Conservation (phyloP, 2,329 filamentous ascomycete species). For the Scedosporium minutisporum region DNA sequence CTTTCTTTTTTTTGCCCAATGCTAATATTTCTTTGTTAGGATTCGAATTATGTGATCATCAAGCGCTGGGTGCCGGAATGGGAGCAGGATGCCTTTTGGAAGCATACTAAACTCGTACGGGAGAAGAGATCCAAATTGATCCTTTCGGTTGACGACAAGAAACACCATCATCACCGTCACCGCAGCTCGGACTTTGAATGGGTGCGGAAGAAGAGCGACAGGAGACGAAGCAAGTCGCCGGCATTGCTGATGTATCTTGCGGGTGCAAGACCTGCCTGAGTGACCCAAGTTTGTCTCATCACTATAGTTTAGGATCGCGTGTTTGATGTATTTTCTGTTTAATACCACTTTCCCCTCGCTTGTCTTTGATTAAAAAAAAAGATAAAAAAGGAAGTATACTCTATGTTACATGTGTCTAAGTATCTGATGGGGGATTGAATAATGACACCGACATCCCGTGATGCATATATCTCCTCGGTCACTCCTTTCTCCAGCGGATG, state of each 20-base stretch:
- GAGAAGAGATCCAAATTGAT: constrained; percentile 40
- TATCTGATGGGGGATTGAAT: background rate
- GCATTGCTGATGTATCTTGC: constrained; percentile 48
- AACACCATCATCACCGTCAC: constrained; percentile 29
- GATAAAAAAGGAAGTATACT: background rate
- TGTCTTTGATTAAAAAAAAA: background rate
- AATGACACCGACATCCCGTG: background rate
- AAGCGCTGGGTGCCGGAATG: constrained; percentile 63
- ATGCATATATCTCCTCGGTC: constrained; percentile 1
- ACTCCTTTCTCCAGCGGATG: constrained; percentile 39
- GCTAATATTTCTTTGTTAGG: constrained; percentile 24
- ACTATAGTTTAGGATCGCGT: background rate
- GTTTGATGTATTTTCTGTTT: background rate
- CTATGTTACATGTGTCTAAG: background rate
- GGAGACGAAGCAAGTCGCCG: constrained; percentile 46
- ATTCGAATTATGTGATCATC: constrained; percentile 62
- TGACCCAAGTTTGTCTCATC: background rate
- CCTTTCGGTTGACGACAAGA: constrained; percentile 36
- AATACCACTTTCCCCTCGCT: background rate
- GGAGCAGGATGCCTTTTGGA: constrained; percentile 63
- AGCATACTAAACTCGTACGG: constrained; percentile 58
- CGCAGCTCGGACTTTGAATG: constrained; percentile 37
- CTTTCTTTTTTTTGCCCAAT: too few species aligned
- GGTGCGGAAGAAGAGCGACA: constrained; percentile 46
- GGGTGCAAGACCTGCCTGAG: constrained; percentile 34